A percentile compares a stretch with the other conserved stretches of the same genome.
Conservation (phyloP, 2,329 filamentous ascomycete genomes). For the Neonectria neomacrospora region DNA sequence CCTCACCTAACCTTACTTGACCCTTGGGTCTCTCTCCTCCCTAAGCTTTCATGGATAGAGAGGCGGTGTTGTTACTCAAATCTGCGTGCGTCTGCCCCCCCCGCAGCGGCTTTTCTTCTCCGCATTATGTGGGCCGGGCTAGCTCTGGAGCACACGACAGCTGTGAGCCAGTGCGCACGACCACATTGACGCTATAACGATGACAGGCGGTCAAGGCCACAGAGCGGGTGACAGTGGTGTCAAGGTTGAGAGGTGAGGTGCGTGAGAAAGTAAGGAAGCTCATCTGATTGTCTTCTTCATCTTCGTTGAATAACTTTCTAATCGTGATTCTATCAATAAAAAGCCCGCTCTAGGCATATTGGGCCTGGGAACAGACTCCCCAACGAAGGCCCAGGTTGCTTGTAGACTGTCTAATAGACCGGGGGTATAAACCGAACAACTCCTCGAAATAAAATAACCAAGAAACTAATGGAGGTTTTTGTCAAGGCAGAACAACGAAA, state of each 20-base stretch:
- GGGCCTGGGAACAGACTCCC: slow-evolving; percentile 35
- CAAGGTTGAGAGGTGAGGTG: background rate
- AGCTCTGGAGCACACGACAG: slow-evolving; percentile 27
- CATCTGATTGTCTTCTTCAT: slow-evolving; percentile 27
- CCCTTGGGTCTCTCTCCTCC: no score
- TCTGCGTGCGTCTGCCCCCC: no score
- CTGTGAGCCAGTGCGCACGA: slow-evolving; percentile 15
- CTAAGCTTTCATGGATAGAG: no score
- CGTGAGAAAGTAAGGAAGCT: no score
- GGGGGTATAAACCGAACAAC: slow-evolving; percentile 47
- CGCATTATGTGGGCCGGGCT: slow-evolving; percentile 28
- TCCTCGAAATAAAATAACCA: slow-evolving; percentile 36
- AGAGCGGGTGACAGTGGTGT: background rate
- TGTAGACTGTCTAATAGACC: slow-evolving; percentile 46
- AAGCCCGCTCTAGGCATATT: slow-evolving; percentile 44
- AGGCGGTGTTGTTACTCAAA: no score
- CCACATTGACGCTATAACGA: background rate
- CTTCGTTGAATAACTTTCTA: slow-evolving; percentile 31
- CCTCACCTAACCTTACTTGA: background rate
- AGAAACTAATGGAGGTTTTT: slow-evolving; percentile 5
- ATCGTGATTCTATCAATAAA: slow-evolving; percentile 41
- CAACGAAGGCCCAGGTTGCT: slow-evolving; percentile 33
- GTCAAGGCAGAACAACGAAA: slow-evolving; percentile 13
- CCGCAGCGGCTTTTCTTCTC: slow-evolving; percentile 16
- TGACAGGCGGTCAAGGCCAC: slow-evolving; percentile 1